These are phyloP conservation scores for Dendrocalamus sinicus DNA, from an alignment of 176 grass and related monocot species.

Conservation along the genomic window DNA sequence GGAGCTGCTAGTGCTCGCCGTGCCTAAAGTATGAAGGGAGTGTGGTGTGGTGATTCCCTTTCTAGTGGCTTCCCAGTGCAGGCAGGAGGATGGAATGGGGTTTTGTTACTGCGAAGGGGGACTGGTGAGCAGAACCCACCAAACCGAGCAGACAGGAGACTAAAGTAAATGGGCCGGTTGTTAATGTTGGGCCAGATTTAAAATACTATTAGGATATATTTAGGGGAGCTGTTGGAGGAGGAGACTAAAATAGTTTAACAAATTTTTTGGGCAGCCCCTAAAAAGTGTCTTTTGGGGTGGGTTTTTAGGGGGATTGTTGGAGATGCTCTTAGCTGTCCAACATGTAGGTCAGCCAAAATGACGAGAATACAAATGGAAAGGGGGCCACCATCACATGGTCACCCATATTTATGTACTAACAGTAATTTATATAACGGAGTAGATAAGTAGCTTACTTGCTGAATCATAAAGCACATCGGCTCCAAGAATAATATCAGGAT, in stretches of 20 bases:
- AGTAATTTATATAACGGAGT: not conserved
- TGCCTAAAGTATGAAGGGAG: not conserved
- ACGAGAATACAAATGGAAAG: not conserved
- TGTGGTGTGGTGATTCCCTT: not conserved
- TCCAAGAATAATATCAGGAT: conserved; percentile 81
- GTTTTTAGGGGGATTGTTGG: no score
- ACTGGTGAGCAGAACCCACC: conserved; percentile 60
- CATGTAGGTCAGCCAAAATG: not conserved
- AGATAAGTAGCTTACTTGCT: conserved; percentile 54
- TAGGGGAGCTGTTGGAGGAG: no score
- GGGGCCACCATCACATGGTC: not conserved
- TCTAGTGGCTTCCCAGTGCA: not conserved
- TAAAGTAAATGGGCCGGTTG: no score
- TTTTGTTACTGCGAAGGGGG: conserved; percentile 39
- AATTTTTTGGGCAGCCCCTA: no score
- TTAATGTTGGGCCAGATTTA: no score
- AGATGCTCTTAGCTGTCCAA: no score
- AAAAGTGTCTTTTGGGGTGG: no score
- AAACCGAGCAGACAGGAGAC: conserved; percentile 42
- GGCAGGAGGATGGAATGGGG: conserved; percentile 25
- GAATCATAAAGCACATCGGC: conserved; percentile 84
- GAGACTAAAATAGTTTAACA: no score
- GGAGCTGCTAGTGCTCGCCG: not conserved
- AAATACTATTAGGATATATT: no score
- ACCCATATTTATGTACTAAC: not conserved